Evolutionary conservation across 768 basidiomycete species (phyloP).

Genomic region (Calocybe gangraenosa): DNA sequence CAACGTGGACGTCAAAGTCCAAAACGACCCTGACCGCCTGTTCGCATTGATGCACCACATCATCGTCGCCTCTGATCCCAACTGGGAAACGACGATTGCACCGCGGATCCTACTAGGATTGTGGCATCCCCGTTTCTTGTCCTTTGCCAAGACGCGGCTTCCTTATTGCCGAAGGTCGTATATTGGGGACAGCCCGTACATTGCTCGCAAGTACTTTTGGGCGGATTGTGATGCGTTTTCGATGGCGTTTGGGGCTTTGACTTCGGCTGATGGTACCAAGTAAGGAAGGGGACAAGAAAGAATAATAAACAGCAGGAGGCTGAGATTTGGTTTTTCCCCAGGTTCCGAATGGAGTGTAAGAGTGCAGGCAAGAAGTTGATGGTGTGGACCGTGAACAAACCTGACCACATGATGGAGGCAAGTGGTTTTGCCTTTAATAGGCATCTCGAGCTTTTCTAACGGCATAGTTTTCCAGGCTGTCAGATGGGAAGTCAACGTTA

Average conservation of each 20-base stretch:
- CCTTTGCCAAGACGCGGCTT: slow-evolving; percentile 66
- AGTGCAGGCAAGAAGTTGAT: slow-evolving; percentile 76
- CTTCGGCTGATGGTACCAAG: slow-evolving; percentile 68
- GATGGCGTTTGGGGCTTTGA: slow-evolving; percentile 70
- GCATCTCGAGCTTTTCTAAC: not conserved
- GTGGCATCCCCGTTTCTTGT: slow-evolving; percentile 90
- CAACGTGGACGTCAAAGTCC: slow-evolving; percentile 91
- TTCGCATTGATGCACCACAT: slow-evolving; percentile 74
- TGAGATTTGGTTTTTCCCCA: slow-evolving; percentile 15
- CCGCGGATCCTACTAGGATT: slow-evolving; percentile 79
- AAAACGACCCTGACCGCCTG: slow-evolving; percentile 85
- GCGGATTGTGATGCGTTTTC: slow-evolving; percentile 82
- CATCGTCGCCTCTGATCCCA: slow-evolving; percentile 55
- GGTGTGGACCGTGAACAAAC: slow-evolving; percentile 96
- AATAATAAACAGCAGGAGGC: no score
- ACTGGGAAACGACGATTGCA: slow-evolving; percentile 73
- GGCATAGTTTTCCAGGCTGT: slow-evolving; percentile 47
- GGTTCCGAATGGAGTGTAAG: slow-evolving; percentile 83
- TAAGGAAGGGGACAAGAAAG: no score
- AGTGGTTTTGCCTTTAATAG: slow-evolving; percentile 16
- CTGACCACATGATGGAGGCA: slow-evolving; percentile 87
- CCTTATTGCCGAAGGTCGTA: slow-evolving; percentile 84
- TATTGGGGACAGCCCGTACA: slow-evolving; percentile 68
- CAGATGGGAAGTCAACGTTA: slow-evolving; percentile 73
- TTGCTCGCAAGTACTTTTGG: slow-evolving; percentile 90